Base-by-base conservation (phyloP, 1,284 basidiomycete genomes). In the Golubevia sp. region DNA sequence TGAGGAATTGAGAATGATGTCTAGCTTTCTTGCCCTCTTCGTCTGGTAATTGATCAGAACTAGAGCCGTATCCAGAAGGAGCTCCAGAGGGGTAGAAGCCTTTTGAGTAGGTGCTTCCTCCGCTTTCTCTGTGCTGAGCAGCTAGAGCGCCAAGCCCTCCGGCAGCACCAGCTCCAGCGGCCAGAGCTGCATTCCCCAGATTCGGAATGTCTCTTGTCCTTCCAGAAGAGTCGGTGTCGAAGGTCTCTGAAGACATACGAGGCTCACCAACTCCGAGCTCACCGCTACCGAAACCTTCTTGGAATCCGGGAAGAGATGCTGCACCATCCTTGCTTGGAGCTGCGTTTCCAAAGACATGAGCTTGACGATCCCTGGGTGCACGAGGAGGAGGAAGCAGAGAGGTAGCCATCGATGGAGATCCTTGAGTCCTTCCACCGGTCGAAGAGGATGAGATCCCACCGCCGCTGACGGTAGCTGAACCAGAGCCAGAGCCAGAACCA, bases 1-100 rank as follows among this genome's bases (percentile, higher is more conserved):
- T 74, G 23, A 76, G 72, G 62, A 74, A 76, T 44, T 44, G 13
- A 62, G 69, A 48, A 68, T 70, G 55, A n/a, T n/a, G n/a, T 74
- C 69, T 15, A 65, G 64, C 26, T 72, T 62, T 7, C 66, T 23
- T 38, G 27, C 23, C 18, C 34, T 38, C 50, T 26, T 21, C 23
- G 24, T 24, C 50, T 27, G 24, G 18, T 20, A 23, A 13, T 18
- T 44, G 38, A 44, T 44, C 38, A 44, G 38, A 13, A 18, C 38
- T 44, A 44, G 38, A 44, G 11, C 38, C 38, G 18, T 44, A 23
- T 1, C 25, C 54, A 7, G 55, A 11, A 4, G 56, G 34, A 8
- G 15, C 30, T 23, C 61, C 55, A 6, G 53, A 55, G 20, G 61
- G 61, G 23, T 62, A 62, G 26, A 27, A 49, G 2, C 60, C 63